A percentile compares a stretch with the other conserved stretches of the same genome.
Evolutionary conservation across 768 basidiomycete genomes (phyloP).

Genomic region (Auriculariales sp.): DNA sequence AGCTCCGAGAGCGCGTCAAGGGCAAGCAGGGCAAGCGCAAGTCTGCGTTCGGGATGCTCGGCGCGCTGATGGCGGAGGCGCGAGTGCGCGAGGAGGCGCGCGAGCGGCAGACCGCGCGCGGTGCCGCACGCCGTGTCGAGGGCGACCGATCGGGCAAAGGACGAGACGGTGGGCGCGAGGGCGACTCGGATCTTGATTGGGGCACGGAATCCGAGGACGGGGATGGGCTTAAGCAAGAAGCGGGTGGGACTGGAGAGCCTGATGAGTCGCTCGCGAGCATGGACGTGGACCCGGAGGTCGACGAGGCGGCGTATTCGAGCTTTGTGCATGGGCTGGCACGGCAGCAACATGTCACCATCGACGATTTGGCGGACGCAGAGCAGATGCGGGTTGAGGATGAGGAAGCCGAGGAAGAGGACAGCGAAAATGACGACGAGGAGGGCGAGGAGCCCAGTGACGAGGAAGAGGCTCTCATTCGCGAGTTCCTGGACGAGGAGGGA

Average conservation of each 20-base stretch:
- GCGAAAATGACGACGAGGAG: conserved; percentile 13
- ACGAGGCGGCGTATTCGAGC: background rate
- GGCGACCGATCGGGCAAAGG: conserved; percentile 23
- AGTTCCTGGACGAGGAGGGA: background rate
- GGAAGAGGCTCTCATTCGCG: conserved; percentile 8
- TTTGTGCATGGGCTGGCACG: background rate
- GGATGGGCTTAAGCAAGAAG: conserved; percentile 27
- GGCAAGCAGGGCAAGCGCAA: background rate
- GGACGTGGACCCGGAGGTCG: conserved; percentile 2
- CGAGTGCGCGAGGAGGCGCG: background rate
- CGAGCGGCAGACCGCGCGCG: background rate
- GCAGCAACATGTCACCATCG: conserved; percentile 34
- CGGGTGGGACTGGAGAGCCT: background rate
- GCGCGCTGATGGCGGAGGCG: conserved; percentile 14
- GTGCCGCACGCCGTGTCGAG: background rate
- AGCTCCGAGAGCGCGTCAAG: background rate
- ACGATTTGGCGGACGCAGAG: conserved; percentile 46
- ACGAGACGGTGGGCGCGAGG: conserved; percentile 37
- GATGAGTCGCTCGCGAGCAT: background rate
- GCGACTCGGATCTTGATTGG: conserved; percentile 59
- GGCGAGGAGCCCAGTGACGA: conserved; percentile 27
- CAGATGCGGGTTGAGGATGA: conserved; percentile 36
- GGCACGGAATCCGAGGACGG: conserved; percentile 28
- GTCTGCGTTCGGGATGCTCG: background rate
- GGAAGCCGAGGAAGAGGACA: conserved; percentile 16